phyloP scores from a whole-genome alignment of 306 rosid genomes.

The Begonia peltatifolia region DNA sequence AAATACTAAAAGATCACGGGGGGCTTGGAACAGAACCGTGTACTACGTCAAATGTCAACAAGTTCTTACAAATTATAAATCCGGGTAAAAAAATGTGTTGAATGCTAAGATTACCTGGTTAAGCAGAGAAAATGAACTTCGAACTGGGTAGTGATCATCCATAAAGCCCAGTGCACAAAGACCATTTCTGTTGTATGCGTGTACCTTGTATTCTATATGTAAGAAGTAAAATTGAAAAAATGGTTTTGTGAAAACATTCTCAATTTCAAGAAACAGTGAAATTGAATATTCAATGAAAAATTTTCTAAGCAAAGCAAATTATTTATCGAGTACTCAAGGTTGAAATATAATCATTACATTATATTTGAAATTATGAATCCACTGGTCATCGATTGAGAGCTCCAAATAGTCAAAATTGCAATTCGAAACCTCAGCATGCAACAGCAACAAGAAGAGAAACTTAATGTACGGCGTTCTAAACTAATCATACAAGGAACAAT shows the following conservation, averaged over 20 bases:
- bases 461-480: too few species aligned
- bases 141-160: slow-evolving; percentile 96
- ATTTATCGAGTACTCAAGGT: background rate
- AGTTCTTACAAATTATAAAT: too few species aligned
- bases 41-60: too few species aligned
- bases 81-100: background rate
- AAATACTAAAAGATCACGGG: too few species aligned
- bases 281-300: background rate
- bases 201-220: slow-evolving; percentile 73
- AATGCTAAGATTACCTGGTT: slow-evolving; percentile 40
- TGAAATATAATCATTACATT: background rate
- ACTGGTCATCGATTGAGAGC: too few species aligned
- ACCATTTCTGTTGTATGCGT: slow-evolving; percentile 80
- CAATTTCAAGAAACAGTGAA: too few species aligned
- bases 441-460: too few species aligned
- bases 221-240: background rate
- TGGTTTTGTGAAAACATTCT: too few species aligned
- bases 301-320: background rate
- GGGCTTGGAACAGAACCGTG: too few species aligned
- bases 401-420: background rate
- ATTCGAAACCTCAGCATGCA: background rate
- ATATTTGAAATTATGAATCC: background rate
- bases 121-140: slow-evolving; percentile 88
- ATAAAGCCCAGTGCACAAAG: slow-evolving; percentile 91
- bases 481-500: too few species aligned